Conservation (phyloP, 495 filamentous ascomycete species). For the Chlorociboria aeruginascens region DNA sequence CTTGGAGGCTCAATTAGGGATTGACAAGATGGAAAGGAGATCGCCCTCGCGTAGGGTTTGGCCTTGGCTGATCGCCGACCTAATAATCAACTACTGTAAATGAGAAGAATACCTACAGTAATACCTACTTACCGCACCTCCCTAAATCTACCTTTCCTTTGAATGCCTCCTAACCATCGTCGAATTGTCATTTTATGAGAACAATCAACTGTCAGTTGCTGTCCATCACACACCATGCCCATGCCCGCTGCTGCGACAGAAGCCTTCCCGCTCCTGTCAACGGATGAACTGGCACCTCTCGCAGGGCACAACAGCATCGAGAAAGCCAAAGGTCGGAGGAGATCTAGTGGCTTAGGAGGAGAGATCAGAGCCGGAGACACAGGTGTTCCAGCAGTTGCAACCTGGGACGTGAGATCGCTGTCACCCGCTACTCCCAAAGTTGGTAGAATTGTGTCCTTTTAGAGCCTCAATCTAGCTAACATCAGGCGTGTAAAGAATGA, state of each 20-base stretch:
- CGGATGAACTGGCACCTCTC: constrained; percentile 11
- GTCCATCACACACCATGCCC: constrained; percentile 1
- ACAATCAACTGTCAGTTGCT: neutral
- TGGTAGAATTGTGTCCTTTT: neutral
- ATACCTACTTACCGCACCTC: too few relatives aligned
- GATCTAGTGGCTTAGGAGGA: constrained; percentile 20
- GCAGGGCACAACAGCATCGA: constrained; percentile 1
- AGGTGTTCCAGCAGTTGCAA: constrained; percentile 17
- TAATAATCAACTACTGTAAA: too few relatives aligned
- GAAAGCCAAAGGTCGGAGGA: constrained; percentile 14
- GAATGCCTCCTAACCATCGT: neutral
- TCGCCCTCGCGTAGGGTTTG: too few relatives aligned
- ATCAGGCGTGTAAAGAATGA: constrained; percentile 14
- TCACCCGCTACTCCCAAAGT: constrained; percentile 18
- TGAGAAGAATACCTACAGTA: too few relatives aligned
- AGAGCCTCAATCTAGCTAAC: neutral
- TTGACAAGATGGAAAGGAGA: too few relatives aligned
- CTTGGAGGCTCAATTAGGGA: too few relatives aligned
- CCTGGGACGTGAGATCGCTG: constrained; percentile 17
- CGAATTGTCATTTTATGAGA: neutral
- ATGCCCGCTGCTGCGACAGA: constrained; percentile 7
- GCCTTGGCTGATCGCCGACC: too few relatives aligned
- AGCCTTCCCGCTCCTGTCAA: constrained; percentile 16
- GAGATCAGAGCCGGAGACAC: constrained; percentile 22
- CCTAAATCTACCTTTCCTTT: too few relatives aligned